These are phyloP conservation scores for Pestalotiopsis sp. DNA, from an alignment of 2,329 filamentous ascomycete genomes.

Conservation along the genomic window DNA sequence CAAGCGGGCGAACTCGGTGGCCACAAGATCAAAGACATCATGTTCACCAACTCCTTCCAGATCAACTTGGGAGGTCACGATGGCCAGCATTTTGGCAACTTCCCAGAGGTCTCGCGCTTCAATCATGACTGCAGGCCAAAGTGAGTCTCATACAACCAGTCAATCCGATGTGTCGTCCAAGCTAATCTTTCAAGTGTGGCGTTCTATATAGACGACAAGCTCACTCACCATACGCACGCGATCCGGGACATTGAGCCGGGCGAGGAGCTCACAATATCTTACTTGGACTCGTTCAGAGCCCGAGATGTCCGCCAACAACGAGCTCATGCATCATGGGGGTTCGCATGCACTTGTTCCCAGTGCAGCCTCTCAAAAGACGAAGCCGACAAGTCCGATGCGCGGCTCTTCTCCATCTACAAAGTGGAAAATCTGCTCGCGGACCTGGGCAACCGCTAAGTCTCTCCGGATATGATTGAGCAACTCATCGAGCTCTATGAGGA, in stretches of 20 bases:
- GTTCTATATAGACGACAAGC: constrained; percentile 34
- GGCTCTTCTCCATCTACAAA: constrained; percentile 29
- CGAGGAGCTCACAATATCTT: constrained; percentile 45
- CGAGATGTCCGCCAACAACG: constrained; percentile 30
- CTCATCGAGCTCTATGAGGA: constrained; percentile 35
- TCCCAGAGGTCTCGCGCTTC: constrained; percentile 39
- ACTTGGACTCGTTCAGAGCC: constrained; percentile 37
- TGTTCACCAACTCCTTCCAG: constrained; percentile 30
- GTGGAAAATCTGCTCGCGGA: constrained; percentile 29
- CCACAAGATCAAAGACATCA: constrained; percentile 24
- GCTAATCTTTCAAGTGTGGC: constrained; percentile 25
- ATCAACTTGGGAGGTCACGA: constrained; percentile 18
- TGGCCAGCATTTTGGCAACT: constrained; percentile 28
- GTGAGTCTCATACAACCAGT: constrained; percentile 13
- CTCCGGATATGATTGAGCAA: constrained; percentile 30
- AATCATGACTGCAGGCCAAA: constrained; percentile 47
- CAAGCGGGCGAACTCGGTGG: constrained; percentile 26
- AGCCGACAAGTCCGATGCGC: constrained; percentile 30
- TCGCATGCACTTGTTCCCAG: constrained; percentile 39
- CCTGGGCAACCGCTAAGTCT: constrained; percentile 17
- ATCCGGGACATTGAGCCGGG: constrained; percentile 33
- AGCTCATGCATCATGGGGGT: constrained; percentile 38
- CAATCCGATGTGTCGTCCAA: background rate
- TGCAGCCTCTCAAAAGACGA: constrained; percentile 30
- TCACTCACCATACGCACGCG: constrained; percentile 42